Conservation (phyloP, 2,329 filamentous ascomycete species). For the Talaromyces islandicus region DNA sequence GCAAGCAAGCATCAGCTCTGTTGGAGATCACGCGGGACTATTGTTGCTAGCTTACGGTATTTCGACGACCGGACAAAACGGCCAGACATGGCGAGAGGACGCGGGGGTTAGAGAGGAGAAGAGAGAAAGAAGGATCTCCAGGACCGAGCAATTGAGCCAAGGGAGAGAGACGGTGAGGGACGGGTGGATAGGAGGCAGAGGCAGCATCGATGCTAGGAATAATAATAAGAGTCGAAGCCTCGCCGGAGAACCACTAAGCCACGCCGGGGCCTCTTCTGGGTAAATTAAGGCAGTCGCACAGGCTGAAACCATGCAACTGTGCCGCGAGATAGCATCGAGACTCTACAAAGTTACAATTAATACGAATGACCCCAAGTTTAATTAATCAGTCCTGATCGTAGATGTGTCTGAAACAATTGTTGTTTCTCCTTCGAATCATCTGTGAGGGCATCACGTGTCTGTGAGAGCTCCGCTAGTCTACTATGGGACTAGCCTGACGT, state of each 20-base stretch:
- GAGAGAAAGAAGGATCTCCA: constrained; percentile 2
- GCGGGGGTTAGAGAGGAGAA: constrained; percentile 7
- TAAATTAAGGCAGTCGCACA: background rate
- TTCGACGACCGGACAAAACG: constrained; percentile 69
- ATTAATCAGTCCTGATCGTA: background rate
- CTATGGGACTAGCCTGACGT: background rate
- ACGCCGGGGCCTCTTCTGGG: background rate
- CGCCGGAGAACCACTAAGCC: too few relatives aligned
- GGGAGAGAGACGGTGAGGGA: background rate
- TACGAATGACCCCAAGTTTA: too few relatives aligned
- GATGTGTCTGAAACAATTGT: background rate
- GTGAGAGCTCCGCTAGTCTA: background rate
- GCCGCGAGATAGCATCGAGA: background rate
- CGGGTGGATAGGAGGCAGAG: background rate
- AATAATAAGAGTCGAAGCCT: background rate
- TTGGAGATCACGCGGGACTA: constrained; percentile 3
- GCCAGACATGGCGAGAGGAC: constrained; percentile 52
- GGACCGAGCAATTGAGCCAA: constrained; percentile 5
- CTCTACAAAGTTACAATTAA: background rate
- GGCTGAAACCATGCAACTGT: background rate
- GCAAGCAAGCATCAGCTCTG: constrained; percentile 24
- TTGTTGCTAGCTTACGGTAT: constrained; percentile 52
- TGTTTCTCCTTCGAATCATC: background rate
- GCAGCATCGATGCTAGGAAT: background rate
- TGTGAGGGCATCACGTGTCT: background rate